Evolutionary conservation across 129 eudicot genomes (phyloP).

Genomic region (Cynara cardunculus): DNA sequence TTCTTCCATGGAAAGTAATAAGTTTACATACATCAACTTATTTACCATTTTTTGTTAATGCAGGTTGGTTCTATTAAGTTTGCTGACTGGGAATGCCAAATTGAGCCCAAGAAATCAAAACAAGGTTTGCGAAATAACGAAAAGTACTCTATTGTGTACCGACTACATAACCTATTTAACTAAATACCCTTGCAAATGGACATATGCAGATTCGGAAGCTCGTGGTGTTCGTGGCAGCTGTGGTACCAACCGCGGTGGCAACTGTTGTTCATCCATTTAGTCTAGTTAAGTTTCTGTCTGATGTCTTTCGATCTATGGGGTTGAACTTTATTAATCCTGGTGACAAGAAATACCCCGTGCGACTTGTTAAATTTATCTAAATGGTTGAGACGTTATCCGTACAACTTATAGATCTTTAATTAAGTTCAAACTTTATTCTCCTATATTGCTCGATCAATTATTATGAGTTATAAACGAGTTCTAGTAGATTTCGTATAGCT

Average conservation of each 20-base stretch:
- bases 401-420: too few species aligned
- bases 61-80: slow-evolving; percentile 13
- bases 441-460: neutral
- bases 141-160: neutral
- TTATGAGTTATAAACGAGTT: neutral
- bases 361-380: neutral
- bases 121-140: slow-evolving; percentile 9
- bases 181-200: neutral
- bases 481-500: neutral
- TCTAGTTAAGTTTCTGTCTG: neutral
- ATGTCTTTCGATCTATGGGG: neutral
- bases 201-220: neutral
- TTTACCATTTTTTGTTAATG: neutral
- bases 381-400: neutral
- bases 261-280: neutral
- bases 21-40: neutral
- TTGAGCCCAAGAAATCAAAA: neutral
- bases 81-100: neutral
- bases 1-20: too few species aligned
- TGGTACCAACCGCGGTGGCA: neutral
- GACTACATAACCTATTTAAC: neutral
- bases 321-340: neutral
- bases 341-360: neutral
- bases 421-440: neutral
- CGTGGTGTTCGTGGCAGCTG: neutral